These are phyloP conservation scores for Kluyveromyces starmeri DNA, from an alignment of 805 yeast species.

Conservation along the genomic window DNA sequence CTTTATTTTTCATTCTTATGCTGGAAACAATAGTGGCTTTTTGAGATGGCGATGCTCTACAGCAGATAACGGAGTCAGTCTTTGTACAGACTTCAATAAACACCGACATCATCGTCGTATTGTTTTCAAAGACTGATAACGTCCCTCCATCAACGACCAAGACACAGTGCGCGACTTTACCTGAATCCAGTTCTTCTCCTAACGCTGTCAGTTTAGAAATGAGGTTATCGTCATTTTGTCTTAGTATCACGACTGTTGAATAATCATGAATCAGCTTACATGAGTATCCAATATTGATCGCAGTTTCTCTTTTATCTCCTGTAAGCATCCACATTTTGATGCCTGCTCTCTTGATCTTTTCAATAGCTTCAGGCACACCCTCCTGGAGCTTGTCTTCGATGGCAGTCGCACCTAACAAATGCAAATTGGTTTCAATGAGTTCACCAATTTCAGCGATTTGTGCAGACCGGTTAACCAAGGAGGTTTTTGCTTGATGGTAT, in stretches of 20 bases:
- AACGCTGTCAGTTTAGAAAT: conserved; percentile 66
- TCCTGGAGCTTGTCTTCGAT: conserved; percentile 94
- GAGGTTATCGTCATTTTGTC: conserved; percentile 47
- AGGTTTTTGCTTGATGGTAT: conserved; percentile 69
- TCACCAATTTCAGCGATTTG: conserved; percentile 68
- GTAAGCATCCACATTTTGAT: conserved; percentile 97
- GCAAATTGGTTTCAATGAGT: conserved; percentile 57
- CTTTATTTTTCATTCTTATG: conserved; percentile 61
- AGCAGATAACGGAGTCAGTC: conserved; percentile 86
- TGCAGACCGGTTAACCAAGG: conserved; percentile 56
- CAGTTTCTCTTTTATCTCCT: conserved; percentile 97
- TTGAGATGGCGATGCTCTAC: conserved; percentile 96
- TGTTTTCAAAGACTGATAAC: conserved; percentile 59
- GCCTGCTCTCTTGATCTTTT: conserved; percentile 84
- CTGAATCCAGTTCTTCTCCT: conserved; percentile 59
- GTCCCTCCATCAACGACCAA: conserved; percentile 94
- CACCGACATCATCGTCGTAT: conserved; percentile 59
- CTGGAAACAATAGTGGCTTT: conserved; percentile 81
- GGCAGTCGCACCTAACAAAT: conserved; percentile 85
- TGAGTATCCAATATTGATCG: conserved; percentile 92
- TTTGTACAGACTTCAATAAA: conserved; percentile 80
- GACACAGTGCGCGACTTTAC: conserved; percentile 86
- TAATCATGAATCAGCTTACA: conserved; percentile 89
- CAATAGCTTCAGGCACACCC: conserved; percentile 95
- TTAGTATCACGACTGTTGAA: conserved; percentile 74